These are phyloP conservation scores for Aureobasidium sp. DNA, from an alignment of 2,329 filamentous ascomycete genomes.

Conservation along the genomic window DNA sequence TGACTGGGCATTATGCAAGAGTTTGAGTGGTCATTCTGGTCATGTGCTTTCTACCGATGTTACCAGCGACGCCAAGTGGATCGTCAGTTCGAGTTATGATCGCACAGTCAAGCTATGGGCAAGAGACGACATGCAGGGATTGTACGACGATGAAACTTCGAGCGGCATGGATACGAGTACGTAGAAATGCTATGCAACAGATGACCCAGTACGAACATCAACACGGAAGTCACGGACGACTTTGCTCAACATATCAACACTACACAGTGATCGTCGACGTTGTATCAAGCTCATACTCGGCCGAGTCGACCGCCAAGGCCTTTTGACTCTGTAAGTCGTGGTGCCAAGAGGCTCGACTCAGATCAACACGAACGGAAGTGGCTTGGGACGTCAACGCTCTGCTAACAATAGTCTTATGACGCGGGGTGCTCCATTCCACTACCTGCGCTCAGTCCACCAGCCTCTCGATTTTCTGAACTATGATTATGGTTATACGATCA, in stretches of 20 bases:
- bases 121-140: conserved; percentile 61
- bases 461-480: background rate
- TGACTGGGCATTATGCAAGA: conserved; percentile 88
- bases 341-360: background rate
- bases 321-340: background rate
- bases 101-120: conserved; percentile 95
- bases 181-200: background rate
- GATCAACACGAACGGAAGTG: conserved; percentile 9
- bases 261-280: background rate
- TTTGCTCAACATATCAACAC: background rate
- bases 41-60: conserved; percentile 89
- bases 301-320: background rate
- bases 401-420: conserved; percentile 9
- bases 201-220: background rate
- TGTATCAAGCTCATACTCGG: background rate
- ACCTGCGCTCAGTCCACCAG: background rate
- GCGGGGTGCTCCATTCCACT: background rate
- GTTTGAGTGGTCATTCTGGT: conserved; percentile 80
- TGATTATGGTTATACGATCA: background rate
- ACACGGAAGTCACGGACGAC: background rate
- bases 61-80: conserved; percentile 79
- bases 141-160: conserved; percentile 19
- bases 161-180: conserved; percentile 7
- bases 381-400: background rate
- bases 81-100: conserved; percentile 90